Base-by-base conservation (phyloP, 176 grass and related monocot species). In the Urochloa ruziziensis region DNA sequence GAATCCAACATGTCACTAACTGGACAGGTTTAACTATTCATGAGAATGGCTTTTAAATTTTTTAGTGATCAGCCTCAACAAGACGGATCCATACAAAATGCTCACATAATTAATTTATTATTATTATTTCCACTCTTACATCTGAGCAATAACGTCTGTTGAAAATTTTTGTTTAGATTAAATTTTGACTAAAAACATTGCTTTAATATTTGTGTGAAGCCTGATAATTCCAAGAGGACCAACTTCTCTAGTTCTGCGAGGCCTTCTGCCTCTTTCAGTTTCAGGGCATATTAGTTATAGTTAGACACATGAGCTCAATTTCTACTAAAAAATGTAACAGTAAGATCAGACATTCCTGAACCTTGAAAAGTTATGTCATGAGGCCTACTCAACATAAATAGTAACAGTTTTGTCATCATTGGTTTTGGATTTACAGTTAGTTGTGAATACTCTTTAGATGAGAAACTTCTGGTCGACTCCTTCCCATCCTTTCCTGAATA, bases 381-480 rank as follows among this genome's bases (percentile, higher is more conserved):
- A 24, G 62, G 65, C 46, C 24, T 65, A 76, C 13, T 66, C 17
- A 91, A 27, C 36, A 57, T 79, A 85, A 59, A 59, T n/a, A 25
- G 10, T 19, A 53, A 43, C 47, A 58, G 16, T 19, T 46, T 48
- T 24, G 35, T 23, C 47, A 82, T 74, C 42, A 35, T 71, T 84
- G n/a, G 32, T 63, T 43, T 67, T 78, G 67, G 60, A 62, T 62
- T 85, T 85, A 91, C 56, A 78, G 75, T 77, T 73, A 85, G 70
- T 44, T 75, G 39, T 86, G 42, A 90, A 87, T 98, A 98, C 96
- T 93, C 82, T 62, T 89, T 95, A 35, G 89, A 80, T 54, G 93
- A 95, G 83, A 95, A 93, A 68, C 80, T 64, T 82, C 81, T 86
- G 2, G 54, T 19, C 1, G 49, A 27, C 10, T 84, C 59, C 51